A percentile compares a stretch with the other conserved stretches of the same genome.
These are phyloP conservation scores for Puccinia horiana DNA, from an alignment of 1,284 basidiomycete species.

Conservation along the genomic window DNA sequence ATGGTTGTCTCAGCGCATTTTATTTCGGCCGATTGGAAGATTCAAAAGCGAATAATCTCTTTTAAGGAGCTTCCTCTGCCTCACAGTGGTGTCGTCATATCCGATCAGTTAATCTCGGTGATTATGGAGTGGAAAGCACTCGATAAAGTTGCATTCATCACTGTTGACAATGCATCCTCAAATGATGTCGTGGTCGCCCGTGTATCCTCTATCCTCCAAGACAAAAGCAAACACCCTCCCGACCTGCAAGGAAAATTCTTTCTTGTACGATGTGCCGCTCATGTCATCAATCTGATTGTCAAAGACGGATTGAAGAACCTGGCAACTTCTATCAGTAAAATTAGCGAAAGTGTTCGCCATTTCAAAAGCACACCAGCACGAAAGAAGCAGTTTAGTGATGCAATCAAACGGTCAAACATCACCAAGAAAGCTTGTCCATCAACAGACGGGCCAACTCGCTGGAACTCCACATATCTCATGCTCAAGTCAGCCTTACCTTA, in stretches of 20 bases:
- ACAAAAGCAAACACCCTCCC: neutral
- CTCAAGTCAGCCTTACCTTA: neutral
- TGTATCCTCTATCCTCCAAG: neutral
- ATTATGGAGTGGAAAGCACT: neutral
- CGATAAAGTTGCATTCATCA: neutral
- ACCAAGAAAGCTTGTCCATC: neutral
- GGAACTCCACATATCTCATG: conserved; percentile 17
- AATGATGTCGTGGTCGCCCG: neutral
- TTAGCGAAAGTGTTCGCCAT: neutral
- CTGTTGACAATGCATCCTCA: neutral
- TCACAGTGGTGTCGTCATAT: neutral
- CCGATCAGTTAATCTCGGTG: neutral
- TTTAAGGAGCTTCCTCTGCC: neutral
- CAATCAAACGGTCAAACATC: neutral
- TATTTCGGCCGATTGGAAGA: neutral
- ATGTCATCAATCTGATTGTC: neutral
- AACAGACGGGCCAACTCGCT: neutral
- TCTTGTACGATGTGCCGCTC: neutral
- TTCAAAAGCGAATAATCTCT: neutral
- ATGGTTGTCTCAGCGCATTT: too few species aligned
- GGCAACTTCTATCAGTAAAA: neutral
- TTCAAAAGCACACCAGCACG: neutral
- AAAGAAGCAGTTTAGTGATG: neutral
- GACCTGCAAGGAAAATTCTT: neutral
- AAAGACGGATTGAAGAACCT: neutral